Evolutionary conservation across 495 filamentous ascomycete species (phyloP).

Genomic region (Annulohypoxylon moriforme): DNA sequence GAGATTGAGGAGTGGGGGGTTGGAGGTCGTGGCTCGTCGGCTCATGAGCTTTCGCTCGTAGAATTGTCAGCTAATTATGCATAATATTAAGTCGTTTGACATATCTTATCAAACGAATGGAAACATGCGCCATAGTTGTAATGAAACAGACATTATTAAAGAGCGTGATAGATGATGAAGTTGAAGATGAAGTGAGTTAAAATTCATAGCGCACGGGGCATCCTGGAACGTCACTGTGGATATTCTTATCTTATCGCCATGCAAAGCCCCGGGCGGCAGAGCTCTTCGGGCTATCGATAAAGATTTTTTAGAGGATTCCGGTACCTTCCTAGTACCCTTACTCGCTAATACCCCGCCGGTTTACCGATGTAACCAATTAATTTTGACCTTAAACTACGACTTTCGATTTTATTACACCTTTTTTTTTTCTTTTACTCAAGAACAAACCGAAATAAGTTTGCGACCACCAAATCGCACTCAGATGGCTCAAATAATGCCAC

Average conservation of each 20-base stretch:
- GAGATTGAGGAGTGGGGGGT: neutral
- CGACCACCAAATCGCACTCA: neutral
- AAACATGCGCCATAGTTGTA: neutral
- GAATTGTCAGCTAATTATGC: neutral
- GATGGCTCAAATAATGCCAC: conserved; percentile 38
- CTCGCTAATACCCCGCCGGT: no score
- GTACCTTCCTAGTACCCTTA: neutral
- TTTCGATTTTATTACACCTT: neutral
- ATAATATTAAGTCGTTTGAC: neutral
- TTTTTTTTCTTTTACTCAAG: neutral
- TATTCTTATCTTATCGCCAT: conserved; percentile 9
- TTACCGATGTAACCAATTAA: neutral
- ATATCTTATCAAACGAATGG: neutral
- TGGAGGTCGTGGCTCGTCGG: neutral
- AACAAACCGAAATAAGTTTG: neutral
- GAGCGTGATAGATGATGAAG: neutral
- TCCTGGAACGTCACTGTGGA: neutral
- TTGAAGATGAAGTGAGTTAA: neutral
- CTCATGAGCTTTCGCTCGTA: neutral
- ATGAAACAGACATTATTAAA: neutral
- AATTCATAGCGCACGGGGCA: neutral
- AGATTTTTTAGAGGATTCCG: neutral
- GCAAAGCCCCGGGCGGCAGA: no score
- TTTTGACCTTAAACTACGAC: neutral
- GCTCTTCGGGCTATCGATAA: conserved; percentile 13